Base-by-base conservation (phyloP, 192 early-diverging fungal genomes). In the Mortierella antarctica region DNA sequence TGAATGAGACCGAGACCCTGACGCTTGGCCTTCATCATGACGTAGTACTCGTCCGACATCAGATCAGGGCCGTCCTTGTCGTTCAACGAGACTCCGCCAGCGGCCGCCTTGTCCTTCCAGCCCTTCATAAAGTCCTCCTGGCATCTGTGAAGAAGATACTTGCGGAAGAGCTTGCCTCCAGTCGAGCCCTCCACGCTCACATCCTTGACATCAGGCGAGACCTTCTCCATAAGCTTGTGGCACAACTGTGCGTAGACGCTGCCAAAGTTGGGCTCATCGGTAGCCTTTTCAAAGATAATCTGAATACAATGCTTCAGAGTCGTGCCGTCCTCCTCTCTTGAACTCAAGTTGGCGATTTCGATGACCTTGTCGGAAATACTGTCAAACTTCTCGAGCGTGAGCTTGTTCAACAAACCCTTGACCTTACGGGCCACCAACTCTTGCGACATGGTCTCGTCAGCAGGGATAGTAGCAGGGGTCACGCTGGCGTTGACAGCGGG, bases 321-420 rank as follows among this genome's bases (percentile, higher is more conserved):
- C 7, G 84, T 84, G 14, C 93, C 92, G 62, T 93, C 88, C 8
- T 75, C 86, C 83, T 92, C 90, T 60, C 87, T 87, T 71, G 83
- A 82, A 9, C 88, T 91, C 66, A 90, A 86, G 64, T 96, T 92
- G 21, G 92, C 95, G 81, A 90, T 89, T 20, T 88, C 85, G 40
- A 95, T 78, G 56, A 99, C 93, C 83, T 99, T 92, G 66, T 89
- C 87, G 7, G 93, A 91, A 31, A 99, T 91, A 14, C 83, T 77
- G 41, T 95, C 94, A 77, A 99, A 99, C 84, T 95, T 97, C 74
- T 99, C 98, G 0, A 94, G 84, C 5, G 98, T 97, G 65, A 99
- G 84, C 89, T 99, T 99, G 90, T 99, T 99, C 64, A 99, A 86
- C 18, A 97, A 85, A 66, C 90, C 89, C 86, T 94, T 95, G 17